These are phyloP conservation scores for Colletotrichum incanum DNA, from an alignment of 2,329 filamentous ascomycete genomes.

Conservation along the genomic window DNA sequence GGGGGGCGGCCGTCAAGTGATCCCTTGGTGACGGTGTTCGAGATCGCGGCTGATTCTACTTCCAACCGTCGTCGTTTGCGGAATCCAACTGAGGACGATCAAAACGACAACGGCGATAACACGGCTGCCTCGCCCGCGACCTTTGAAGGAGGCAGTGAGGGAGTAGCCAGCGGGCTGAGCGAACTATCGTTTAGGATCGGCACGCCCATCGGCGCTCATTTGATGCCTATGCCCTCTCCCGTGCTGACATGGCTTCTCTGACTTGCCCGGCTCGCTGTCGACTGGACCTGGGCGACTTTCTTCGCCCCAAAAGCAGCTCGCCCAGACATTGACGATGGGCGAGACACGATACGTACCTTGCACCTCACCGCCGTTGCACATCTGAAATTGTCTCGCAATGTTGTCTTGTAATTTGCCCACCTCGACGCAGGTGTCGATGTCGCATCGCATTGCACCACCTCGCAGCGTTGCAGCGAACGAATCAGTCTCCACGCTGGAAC, in stretches of 20 bases:
- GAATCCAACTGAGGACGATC: not conserved
- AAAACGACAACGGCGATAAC: not conserved
- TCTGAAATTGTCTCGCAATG: slow-evolving; percentile 29
- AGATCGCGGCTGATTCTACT: not conserved
- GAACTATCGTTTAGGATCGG: slow-evolving; percentile 1
- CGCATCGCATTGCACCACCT: slow-evolving; percentile 1
- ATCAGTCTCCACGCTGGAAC: not conserved
- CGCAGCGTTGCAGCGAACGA: not conserved
- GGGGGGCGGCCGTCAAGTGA: not conserved
- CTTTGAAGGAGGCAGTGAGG: not conserved
- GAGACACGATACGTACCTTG: slow-evolving; percentile 17
- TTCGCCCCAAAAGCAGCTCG: not conserved
- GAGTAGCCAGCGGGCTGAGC: not conserved
- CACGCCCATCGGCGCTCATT: slow-evolving; percentile 11
- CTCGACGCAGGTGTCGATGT: slow-evolving; percentile 13
- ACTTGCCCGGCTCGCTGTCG: not conserved
- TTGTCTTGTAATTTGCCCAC: slow-evolving; percentile 16
- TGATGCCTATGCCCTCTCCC: not conserved
- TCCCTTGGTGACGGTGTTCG: not conserved
- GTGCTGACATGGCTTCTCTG: slow-evolving; percentile 9
- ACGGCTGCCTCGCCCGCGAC: not conserved
- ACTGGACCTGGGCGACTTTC: not conserved
- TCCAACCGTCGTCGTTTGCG: slow-evolving; percentile 2
- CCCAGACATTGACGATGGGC: not conserved
- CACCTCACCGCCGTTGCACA: slow-evolving; percentile 38